Percentiles rank a stretch among this genome's conserved stretches.
phyloP scores from a whole-genome alignment of 371 early-diverging fungal species.

The Mortierella sp. region DNA sequence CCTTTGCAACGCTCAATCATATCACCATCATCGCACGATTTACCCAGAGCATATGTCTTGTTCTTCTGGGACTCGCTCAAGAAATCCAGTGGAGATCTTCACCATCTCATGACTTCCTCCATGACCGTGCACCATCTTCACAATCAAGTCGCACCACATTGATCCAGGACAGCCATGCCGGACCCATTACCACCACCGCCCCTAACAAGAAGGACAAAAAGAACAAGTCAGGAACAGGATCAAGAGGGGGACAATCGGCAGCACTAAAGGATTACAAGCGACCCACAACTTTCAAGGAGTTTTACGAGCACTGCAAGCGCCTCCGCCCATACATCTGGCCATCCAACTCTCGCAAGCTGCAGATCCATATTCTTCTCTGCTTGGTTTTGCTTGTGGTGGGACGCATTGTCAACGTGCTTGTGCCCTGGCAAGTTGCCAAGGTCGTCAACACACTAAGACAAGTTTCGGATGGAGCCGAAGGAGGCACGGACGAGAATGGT shows the following conservation, averaged over 20 bases:
- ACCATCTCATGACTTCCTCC: not conserved
- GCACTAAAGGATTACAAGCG: conserved; percentile 53
- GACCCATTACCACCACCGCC: not conserved
- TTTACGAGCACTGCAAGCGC: conserved; percentile 68
- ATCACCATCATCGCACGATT: conserved; percentile 32
- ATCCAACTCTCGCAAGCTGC: conserved; percentile 70
- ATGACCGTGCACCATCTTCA: conserved; percentile 20
- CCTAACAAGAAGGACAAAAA: conserved; percentile 13
- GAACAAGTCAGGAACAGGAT: conserved; percentile 16
- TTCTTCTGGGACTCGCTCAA: conserved; percentile 22
- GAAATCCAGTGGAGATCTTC: conserved; percentile 18
- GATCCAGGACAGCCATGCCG: conserved; percentile 8
- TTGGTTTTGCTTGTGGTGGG: conserved; percentile 77
- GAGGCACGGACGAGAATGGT: conserved; percentile 37
- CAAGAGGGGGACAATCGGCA: not conserved
- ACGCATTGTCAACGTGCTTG: conserved; percentile 83
- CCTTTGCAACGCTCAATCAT: not conserved
- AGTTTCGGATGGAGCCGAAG: conserved; percentile 55
- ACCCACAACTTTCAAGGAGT: conserved; percentile 62
- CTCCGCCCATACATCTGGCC: conserved; percentile 93
- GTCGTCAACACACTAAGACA: conserved; percentile 77
- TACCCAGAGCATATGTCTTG: conserved; percentile 16
- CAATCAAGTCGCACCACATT: conserved; percentile 30
- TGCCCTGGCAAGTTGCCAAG: conserved; percentile 83
- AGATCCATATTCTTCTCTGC: conserved; percentile 78